These are phyloP conservation scores for Allium fistulosum DNA, from an alignment of 106 monocot species.

Conservation along the genomic window DNA sequence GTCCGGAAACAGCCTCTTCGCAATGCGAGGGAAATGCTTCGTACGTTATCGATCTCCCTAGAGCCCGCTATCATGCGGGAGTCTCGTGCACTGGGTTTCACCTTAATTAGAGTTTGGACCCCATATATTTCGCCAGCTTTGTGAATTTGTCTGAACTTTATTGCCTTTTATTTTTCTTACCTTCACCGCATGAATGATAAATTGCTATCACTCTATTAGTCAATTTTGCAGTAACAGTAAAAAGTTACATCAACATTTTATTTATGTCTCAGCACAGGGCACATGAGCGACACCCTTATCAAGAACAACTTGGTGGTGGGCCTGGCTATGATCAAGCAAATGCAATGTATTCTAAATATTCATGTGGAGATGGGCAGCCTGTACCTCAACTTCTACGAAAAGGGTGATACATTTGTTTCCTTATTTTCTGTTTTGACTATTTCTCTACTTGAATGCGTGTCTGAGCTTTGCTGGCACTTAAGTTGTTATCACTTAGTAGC, in stretches of 20 bases:
- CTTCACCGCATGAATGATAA: background rate
- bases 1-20: too few relatives aligned
- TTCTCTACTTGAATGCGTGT: background rate
- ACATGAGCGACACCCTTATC: conserved; percentile 18
- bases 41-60: too few relatives aligned
- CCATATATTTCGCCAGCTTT: background rate
- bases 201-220: background rate
- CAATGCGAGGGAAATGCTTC: too few relatives aligned
- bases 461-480: background rate
- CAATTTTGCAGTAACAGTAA: too few relatives aligned
- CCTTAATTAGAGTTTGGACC: too few relatives aligned
- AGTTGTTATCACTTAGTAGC: too few relatives aligned
- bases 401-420: conserved; percentile 36
- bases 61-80: too few relatives aligned
- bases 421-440: conserved; percentile 1
- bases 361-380: conserved; percentile 14
- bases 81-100: too few relatives aligned
- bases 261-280: conserved; percentile 9
- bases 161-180: too few relatives aligned
- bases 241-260: background rate
- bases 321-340: conserved; percentile 24
- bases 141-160: background rate
- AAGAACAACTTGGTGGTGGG: conserved; percentile 33
- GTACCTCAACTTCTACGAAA: conserved; percentile 36
- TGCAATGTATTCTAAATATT: conserved; percentile 32